Base-by-base conservation (phyloP, 2,329 filamentous ascomycete genomes). In the Zymoseptoria ardabiliae region DNA sequence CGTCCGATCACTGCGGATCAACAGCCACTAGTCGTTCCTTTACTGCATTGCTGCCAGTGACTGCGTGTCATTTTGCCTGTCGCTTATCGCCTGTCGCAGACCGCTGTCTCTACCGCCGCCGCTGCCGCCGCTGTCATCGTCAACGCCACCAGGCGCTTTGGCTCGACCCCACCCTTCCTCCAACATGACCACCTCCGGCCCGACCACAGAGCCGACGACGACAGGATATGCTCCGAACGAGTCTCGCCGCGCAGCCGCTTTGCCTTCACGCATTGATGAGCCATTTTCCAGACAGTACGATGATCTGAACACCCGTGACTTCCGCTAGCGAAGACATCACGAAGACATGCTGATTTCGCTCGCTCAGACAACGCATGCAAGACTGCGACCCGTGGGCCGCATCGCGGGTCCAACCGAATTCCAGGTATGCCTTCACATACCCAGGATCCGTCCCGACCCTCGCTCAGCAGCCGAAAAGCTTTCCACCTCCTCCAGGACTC, bases 361-460 rank as follows among this genome's bases (percentile, higher is more conserved):
- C 13, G 17, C 21, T 41, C 60, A 71, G 69, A 58, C 67, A 69
- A 59, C 56, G 67, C 61, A 61, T 71, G 35, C 65, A 68, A 56
- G 63, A 67, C 35, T 59, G 62, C 58, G 69, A 71, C 53, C 65
- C 66, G 53, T 71, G 69, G 68, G 65, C 63, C 50, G 63, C 64
- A 56, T 61, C 63, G 35, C 66, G 65, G 53, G 65, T 61, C 50
- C 61, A 68, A 48, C 55, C 66, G 50, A 66, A 64, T 20, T 61
- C 68, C 56, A 67, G 65, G 67, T 71, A 70, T 61, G 67, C 60
- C 53, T 60, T 62, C 57, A 64, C 61, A 56, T 61, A 58, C 56
- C 60, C 63, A 41, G 63, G 63, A 58, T 61, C 61, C 57, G 56
- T 60, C 48, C 55, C 63, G 41, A 54, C 58, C n/a, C 20, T 54